Base-by-base conservation (phyloP, 805 yeast species). In the Lachancea waltii region DNA sequence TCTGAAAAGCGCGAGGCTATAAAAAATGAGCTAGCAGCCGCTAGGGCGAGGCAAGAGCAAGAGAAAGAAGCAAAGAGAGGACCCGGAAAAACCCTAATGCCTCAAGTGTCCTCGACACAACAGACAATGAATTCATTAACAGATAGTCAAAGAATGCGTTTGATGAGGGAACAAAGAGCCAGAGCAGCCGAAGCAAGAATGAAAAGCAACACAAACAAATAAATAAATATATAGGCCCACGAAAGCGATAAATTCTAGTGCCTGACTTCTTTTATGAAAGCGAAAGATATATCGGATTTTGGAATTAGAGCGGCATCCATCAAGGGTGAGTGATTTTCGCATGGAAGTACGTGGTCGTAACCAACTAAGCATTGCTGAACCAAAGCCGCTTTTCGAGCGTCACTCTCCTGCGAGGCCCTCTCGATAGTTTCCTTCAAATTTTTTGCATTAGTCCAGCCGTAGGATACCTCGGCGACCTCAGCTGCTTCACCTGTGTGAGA, bases 161-260 rank as follows among this genome's bases (percentile, higher is more conserved):
- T 92, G 15, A 87, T 89, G 83, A 75, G 98, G 43, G 98, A 92
- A 52, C 89, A 89, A 53, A 70, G 97, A 38, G 97, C 97, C 1
- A 72, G 97, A 39, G 98, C 98, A 0, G 97, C 95, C 0, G 97
- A 92, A 58, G 95, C 90, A 0, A 70, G 98, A 49, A 50, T 85
- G 51, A 69, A 65, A 38, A 61, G 51, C 42, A 45, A 35, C 48
- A 18, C 33, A 8, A 13, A 17, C 23, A 36, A 31, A 26, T 28
- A 40, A 31, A 34, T 27, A 25, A 22, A 35, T 36, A 36, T 16
- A 23, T 18, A 15, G n/a, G n/a, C n/a, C n/a, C n/a, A n/a, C n/a
- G n/a, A n/a, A n/a, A n/a, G n/a, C n/a, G n/a, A n/a, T n/a, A n/a
- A n/a, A n/a, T n/a, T n/a, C n/a, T n/a, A n/a, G n/a, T n/a, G n/a